Conservation (phyloP, 139 green algal genomes). For the Pycnococcus provasolii region DNA sequence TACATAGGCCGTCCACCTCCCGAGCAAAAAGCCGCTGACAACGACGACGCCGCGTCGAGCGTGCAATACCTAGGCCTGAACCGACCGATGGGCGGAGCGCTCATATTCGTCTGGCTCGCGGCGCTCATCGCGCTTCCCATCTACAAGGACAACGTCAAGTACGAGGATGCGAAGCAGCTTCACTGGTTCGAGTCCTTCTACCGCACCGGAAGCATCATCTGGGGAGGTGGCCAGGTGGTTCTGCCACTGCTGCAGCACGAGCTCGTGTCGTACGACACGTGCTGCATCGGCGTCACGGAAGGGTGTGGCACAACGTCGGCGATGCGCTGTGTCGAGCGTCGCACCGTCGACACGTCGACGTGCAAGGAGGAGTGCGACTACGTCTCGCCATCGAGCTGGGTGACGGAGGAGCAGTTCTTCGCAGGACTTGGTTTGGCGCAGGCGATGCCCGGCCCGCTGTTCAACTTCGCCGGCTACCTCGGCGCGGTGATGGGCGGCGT, state of each 20-base stretch:
- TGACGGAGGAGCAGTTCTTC: slow-evolving; percentile 75
- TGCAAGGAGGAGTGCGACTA: slow-evolving; percentile 14
- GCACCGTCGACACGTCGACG: not conserved
- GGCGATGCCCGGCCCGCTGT: slow-evolving; percentile 84
- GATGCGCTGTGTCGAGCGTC: not conserved
- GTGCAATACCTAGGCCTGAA: slow-evolving; percentile 53
- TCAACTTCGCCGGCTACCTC: slow-evolving; percentile 93
- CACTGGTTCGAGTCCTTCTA: slow-evolving; percentile 69
- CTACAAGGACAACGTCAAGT: slow-evolving; percentile 26
- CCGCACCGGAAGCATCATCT: slow-evolving; percentile 78
- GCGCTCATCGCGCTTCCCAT: slow-evolving; percentile 43
- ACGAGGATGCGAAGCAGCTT: slow-evolving; percentile 33
- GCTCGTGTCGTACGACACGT: slow-evolving; percentile 47
- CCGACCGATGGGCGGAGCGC: slow-evolving; percentile 35
- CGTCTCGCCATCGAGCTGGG: slow-evolving; percentile 41
- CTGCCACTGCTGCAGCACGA: slow-evolving; percentile 74
- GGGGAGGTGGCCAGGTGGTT: slow-evolving; percentile 83
- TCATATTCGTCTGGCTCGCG: slow-evolving; percentile 48
- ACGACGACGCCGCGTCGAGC: slow-evolving; percentile 19
- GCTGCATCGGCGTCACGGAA: not conserved
- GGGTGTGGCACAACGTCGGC: not conserved
- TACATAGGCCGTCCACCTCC: slow-evolving; percentile 1
- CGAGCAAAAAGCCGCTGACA: not conserved
- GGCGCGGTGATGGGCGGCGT: slow-evolving; percentile 65
- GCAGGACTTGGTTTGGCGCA: slow-evolving; percentile 52